phyloP scores from a whole-genome alignment of 2,329 filamentous ascomycete genomes.

The Beauveria varroae region DNA sequence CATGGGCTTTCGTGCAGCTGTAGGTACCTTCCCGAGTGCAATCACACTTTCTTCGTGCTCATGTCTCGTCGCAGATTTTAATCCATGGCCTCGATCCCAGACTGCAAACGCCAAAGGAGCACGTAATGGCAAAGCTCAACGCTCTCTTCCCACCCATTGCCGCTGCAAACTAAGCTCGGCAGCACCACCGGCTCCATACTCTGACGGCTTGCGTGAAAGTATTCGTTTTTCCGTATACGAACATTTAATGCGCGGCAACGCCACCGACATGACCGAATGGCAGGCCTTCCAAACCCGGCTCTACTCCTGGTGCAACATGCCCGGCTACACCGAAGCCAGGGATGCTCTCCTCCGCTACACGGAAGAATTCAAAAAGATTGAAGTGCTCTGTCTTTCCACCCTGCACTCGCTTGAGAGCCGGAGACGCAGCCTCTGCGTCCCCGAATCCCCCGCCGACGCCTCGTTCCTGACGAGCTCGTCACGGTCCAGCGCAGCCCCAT shows the following conservation, averaged over 20 bases:
- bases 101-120: slow-evolving; percentile 7
- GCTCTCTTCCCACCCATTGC: slow-evolving; percentile 25
- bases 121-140: slow-evolving; percentile 25
- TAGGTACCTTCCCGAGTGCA: slow-evolving; percentile 16
- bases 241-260: slow-evolving; percentile 23
- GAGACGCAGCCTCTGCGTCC: neutral
- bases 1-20: slow-evolving; percentile 26
- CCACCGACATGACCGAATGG: slow-evolving; percentile 15
- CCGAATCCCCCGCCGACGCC: neutral
- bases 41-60: neutral
- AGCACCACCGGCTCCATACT: slow-evolving; percentile 22
- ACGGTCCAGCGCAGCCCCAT: neutral
- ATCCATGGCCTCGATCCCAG: slow-evolving; percentile 17
- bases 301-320: slow-evolving; percentile 25
- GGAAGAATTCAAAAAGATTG: slow-evolving; percentile 28
- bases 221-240: slow-evolving; percentile 29
- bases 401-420: neutral
- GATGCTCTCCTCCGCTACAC: slow-evolving; percentile 23
- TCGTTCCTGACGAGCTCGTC: slow-evolving; percentile 2
- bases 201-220: slow-evolving; percentile 25
- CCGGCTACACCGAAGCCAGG: slow-evolving; percentile 23
- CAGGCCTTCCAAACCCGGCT: slow-evolving; percentile 24
- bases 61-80: slow-evolving; percentile 19
- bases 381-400: slow-evolving; percentile 16
- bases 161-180: slow-evolving; percentile 18